phyloP scores from a whole-genome alignment of 2,329 filamentous ascomycete species.

The Calcarisporium arbuscula region DNA sequence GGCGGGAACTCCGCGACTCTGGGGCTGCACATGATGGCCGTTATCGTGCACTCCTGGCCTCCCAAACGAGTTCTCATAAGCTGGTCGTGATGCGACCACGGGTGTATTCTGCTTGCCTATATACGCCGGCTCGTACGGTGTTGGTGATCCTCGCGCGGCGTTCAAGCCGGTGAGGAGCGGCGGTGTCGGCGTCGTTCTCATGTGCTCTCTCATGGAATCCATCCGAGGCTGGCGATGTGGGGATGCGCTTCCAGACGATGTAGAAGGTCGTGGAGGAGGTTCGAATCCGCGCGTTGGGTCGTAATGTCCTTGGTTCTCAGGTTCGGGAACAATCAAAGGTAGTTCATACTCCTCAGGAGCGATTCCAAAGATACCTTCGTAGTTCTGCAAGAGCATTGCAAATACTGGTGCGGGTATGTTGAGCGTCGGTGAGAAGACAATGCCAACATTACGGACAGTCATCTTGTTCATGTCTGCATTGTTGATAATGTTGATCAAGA shows the following conservation, averaged over 20 bases:
- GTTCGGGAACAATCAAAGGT: slow-evolving; percentile 36
- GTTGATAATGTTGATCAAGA: slow-evolving; percentile 87
- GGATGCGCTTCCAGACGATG: slow-evolving; percentile 42
- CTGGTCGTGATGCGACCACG: slow-evolving; percentile 26
- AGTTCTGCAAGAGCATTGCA: slow-evolving; percentile 88
- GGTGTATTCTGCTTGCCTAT: slow-evolving; percentile 28
- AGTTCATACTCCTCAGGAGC: slow-evolving; percentile 59
- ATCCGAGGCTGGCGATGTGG: slow-evolving; percentile 42
- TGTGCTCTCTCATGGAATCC: slow-evolving; percentile 21
- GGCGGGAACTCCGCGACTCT: slow-evolving; percentile 20
- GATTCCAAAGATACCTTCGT: slow-evolving; percentile 74
- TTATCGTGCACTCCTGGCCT: no score
- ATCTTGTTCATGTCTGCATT: slow-evolving; percentile 92
- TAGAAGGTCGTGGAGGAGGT: slow-evolving; percentile 41
- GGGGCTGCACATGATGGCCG: slow-evolving; percentile 10
- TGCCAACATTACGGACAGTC: slow-evolving; percentile 95
- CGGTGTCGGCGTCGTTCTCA: slow-evolving; percentile 42
- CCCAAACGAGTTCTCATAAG: no score
- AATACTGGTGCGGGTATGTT: slow-evolving; percentile 96
- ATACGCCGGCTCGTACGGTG: slow-evolving; percentile 43
- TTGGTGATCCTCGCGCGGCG: slow-evolving; percentile 32
- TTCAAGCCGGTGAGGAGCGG: slow-evolving; percentile 32
- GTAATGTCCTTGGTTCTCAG: slow-evolving; percentile 24
- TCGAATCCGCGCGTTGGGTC: slow-evolving; percentile 28
- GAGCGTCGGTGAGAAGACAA: slow-evolving; percentile 94